A percentile compares a stretch with the other conserved stretches of the same genome.
phyloP scores from a whole-genome alignment of 441 rosid genomes.

The Breynia disticha region DNA sequence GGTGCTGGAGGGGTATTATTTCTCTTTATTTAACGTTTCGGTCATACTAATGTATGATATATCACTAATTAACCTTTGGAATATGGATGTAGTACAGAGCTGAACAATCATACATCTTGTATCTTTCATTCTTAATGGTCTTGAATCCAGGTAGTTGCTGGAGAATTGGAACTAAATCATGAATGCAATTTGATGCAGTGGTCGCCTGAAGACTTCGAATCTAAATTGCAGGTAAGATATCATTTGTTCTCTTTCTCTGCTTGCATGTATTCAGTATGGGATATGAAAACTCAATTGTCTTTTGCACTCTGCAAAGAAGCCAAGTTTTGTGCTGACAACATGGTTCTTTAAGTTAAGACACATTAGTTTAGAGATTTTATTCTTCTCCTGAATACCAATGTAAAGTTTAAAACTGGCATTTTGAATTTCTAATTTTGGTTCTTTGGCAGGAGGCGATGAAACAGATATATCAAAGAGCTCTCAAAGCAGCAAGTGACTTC shows the following conservation, averaged over 20 bases:
- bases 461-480: constrained; percentile 83
- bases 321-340: too few species aligned
- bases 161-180: constrained; percentile 87
- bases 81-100: too few species aligned
- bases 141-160: constrained; percentile 80
- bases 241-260: too few species aligned
- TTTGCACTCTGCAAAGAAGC: too few species aligned
- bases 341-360: too few species aligned
- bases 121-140: background rate
- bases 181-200: constrained; percentile 87
- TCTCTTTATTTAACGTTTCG: constrained; percentile 2
- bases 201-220: constrained; percentile 96
- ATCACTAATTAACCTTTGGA: background rate
- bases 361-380: too few species aligned
- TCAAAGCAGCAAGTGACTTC: constrained; percentile 85
- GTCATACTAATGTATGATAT: background rate
- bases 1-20: constrained; percentile 95
- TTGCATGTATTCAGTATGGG: too few species aligned
- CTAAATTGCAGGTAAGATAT: constrained; percentile 72
- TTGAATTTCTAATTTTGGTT: background rate
- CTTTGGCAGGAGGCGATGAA: constrained; percentile 87
- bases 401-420: background rate
- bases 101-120: background rate
- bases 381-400: too few species aligned
- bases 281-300: too few species aligned